Conservation (phyloP, 345 rosid genomes). For the Eucalyptus regnans region DNA sequence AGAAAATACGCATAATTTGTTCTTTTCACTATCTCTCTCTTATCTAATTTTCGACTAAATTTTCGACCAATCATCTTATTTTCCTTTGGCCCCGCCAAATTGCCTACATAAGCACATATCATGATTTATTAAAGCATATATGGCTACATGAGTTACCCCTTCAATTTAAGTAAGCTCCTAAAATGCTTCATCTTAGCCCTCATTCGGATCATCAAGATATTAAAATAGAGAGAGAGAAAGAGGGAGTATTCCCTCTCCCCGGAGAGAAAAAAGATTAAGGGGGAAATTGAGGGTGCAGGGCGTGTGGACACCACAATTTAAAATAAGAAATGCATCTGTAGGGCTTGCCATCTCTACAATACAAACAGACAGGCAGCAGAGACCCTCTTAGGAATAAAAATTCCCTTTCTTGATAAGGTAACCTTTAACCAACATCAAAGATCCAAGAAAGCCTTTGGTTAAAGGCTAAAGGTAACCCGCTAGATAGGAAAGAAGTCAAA, state of each 20-base stretch:
- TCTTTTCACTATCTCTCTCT: background rate
- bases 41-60: background rate
- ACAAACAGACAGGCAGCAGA: background rate
- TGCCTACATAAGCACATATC: no score
- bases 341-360: background rate
- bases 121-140: background rate
- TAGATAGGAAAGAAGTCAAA: background rate
- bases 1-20: background rate
- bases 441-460: background rate
- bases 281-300: background rate
- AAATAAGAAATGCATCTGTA: no score
- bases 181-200: background rate
- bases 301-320: rapidly evolving
- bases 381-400: no score
- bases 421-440: background rate
- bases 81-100: background rate
- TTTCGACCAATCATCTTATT: background rate
- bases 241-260: background rate
- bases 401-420: no score
- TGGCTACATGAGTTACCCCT: background rate
- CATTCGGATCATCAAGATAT: background rate
- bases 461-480: background rate
- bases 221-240: no score
- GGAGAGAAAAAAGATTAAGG: no score
- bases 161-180: background rate